These are phyloP conservation scores for Mortierella sp. DNA, from an alignment of 371 early-diverging fungal species.

Conservation along the genomic window DNA sequence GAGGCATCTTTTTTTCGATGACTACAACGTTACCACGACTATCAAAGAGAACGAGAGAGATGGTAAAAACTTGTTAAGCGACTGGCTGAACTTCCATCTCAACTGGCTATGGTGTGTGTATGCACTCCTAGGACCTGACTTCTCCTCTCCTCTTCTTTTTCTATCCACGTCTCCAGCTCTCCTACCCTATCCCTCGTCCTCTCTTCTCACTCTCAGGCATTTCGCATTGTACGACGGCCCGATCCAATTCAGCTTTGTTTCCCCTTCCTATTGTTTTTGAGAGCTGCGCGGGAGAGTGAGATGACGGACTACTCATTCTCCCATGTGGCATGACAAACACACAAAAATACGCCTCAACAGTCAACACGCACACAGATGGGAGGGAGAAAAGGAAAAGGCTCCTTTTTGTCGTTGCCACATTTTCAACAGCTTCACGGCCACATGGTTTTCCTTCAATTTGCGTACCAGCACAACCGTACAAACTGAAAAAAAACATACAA, in stretches of 20 bases:
- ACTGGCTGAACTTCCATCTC: too few relatives aligned
- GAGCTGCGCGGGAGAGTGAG: slow-evolving; percentile 2
- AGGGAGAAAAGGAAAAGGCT: neutral
- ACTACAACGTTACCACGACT: too few relatives aligned
- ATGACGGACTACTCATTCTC: neutral
- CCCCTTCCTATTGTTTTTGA: neutral
- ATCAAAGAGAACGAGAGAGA: too few relatives aligned
- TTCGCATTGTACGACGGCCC: too few relatives aligned
- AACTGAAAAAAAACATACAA: neutral
- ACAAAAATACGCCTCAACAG: neutral
- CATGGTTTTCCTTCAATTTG: neutral
- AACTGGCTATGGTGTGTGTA: too few relatives aligned
- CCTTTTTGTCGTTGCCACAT: neutral
- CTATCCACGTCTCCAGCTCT: neutral
- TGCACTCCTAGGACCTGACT: too few relatives aligned
- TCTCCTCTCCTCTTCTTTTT: neutral
- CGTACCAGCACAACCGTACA: neutral
- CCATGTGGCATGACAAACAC: neutral
- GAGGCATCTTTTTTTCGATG: too few relatives aligned
- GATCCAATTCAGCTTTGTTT: neutral
- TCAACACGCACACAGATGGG: neutral
- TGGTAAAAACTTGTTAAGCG: too few relatives aligned
- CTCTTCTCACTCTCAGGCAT: too few relatives aligned
- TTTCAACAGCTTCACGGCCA: neutral
- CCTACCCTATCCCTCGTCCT: neutral